phyloP scores from a whole-genome alignment of 495 filamentous ascomycete species.

The Chaetomium cochliodes region DNA sequence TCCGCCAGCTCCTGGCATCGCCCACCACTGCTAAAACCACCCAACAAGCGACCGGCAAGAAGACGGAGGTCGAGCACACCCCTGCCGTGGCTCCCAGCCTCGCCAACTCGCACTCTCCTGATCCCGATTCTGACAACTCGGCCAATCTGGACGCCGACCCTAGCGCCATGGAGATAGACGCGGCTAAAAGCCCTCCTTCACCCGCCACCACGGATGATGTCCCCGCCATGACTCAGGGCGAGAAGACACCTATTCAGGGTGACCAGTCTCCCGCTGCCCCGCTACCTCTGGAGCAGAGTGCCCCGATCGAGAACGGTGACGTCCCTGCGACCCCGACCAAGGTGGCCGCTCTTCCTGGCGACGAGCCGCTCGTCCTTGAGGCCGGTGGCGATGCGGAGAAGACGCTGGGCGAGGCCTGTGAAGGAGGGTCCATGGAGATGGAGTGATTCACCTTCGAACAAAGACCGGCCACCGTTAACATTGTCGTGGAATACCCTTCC shows the following conservation, averaged over 20 bases:
- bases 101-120: conserved; percentile 25
- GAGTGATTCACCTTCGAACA: not conserved
- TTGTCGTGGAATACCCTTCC: no score
- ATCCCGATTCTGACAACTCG: conserved; percentile 15
- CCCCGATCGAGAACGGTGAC: conserved; percentile 2
- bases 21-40: conserved; percentile 11
- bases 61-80: conserved; percentile 10
- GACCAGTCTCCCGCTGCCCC: conserved; percentile 21
- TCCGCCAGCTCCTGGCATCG: conserved; percentile 21
- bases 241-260: conserved; percentile 21
- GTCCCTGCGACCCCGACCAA: conserved; percentile 28
- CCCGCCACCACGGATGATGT: conserved; percentile 32
- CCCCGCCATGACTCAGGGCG: conserved; percentile 24
- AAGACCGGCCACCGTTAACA: not conserved
- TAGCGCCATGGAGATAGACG: conserved; percentile 9
- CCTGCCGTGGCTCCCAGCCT: conserved; percentile 23
- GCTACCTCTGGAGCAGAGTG: conserved; percentile 14
- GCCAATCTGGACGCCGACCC: not conserved
- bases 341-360: not conserved
- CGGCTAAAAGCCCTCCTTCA: conserved; percentile 28
- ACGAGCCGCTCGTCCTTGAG: conserved; percentile 23
- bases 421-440: not conserved
- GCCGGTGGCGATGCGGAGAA: conserved; percentile 28
- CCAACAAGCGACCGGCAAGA: conserved; percentile 1
- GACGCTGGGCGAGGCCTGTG: conserved; percentile 20